These are phyloP conservation scores for Lentinula raphanica DNA, from an alignment of 768 basidiomycete species.

Conservation along the genomic window DNA sequence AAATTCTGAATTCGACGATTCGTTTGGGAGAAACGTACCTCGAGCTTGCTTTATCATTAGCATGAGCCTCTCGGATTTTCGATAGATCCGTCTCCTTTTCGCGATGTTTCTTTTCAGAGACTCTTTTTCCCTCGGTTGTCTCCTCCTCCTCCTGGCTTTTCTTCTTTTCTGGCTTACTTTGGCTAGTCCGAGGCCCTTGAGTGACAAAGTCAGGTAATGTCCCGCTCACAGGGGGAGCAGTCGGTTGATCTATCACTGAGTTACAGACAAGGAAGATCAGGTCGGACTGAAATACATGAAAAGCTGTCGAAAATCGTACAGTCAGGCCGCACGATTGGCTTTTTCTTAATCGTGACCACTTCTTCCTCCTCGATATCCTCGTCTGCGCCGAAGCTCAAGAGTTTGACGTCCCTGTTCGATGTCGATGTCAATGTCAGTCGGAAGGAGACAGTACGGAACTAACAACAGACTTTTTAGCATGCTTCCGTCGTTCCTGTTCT, in stretches of 20 bases:
- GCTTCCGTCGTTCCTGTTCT: constrained; percentile 61
- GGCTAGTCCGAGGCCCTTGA: neutral
- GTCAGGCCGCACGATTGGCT: constrained; percentile 79
- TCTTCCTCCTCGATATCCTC: constrained; percentile 59
- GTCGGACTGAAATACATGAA: neutral
- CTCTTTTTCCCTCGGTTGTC: constrained; percentile 6
- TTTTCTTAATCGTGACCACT: constrained; percentile 59
- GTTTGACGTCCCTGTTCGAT: constrained; percentile 67
- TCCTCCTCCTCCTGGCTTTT: constrained; percentile 6
- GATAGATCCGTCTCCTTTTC: constrained; percentile 50
- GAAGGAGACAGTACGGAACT: neutral
- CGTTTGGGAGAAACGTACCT: constrained; percentile 49
- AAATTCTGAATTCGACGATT: too few species aligned
- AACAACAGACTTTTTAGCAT: constrained; percentile 78
- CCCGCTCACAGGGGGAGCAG: constrained; percentile 13
- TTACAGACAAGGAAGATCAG: constrained; percentile 1
- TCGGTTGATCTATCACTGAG: constrained; percentile 34
- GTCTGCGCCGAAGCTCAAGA: constrained; percentile 83
- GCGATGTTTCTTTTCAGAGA: constrained; percentile 20
- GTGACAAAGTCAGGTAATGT: constrained; percentile 37
- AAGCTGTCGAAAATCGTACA: constrained; percentile 46
- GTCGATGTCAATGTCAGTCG: neutral
- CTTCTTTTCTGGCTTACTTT: constrained; percentile 10
- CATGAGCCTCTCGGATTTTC: constrained; percentile 73
- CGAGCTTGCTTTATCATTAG: constrained; percentile 58